Evolutionary conservation across 2,329 filamentous ascomycete species (phyloP), one percentile per base, ranked within the genome.

Genomic region (Xylariaceae sp.): DNA sequence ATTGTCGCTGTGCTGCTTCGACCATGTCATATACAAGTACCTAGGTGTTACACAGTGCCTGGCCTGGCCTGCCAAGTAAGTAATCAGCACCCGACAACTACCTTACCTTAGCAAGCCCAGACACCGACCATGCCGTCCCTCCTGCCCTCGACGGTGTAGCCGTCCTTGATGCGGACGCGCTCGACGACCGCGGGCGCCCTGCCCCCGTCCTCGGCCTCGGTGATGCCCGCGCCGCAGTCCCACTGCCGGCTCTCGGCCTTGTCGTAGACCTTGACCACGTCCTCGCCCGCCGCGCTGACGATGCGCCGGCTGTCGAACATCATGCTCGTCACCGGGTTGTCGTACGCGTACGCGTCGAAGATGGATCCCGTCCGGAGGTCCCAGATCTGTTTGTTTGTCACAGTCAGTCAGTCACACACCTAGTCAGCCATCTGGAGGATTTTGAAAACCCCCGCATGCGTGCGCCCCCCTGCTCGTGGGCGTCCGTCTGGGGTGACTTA

Each of bases 191-290:
- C 72, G 5, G 80, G 72, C 36, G 65, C 70, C 13, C 15, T 16
- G 47, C 75, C 78, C 10, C 72, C 76, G 36, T 77, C 72, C 33
- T 83, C 78, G 14, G 78, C 75, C 38, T 80, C 80, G 3, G 70
- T 72, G 30, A 83, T 77, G 22, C 89, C 90, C 3, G 87, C 80
- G 33, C 92, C 92, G 60, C 89, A 95, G 58, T 94, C 87, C 92
- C 92, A 98, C 60, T 96, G 92, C 40, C 86, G 71, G 25, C 88
- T 88, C 56, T 98, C 92, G 3, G 87, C 81, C 70, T 96, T 96
- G 65, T 98, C 92, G 64, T 96, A 98, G 39, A 98, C 83, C 64
- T 98, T 98, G 49, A 92, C 89, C 16, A 96, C 87, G 51, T 88
- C 80, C 59, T 96, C 92, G 26, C 89, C 85, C 0, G 88, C 88